Conservation (phyloP, 352 stramenopile genomes). For the Phytophthora pluvialis region DNA sequence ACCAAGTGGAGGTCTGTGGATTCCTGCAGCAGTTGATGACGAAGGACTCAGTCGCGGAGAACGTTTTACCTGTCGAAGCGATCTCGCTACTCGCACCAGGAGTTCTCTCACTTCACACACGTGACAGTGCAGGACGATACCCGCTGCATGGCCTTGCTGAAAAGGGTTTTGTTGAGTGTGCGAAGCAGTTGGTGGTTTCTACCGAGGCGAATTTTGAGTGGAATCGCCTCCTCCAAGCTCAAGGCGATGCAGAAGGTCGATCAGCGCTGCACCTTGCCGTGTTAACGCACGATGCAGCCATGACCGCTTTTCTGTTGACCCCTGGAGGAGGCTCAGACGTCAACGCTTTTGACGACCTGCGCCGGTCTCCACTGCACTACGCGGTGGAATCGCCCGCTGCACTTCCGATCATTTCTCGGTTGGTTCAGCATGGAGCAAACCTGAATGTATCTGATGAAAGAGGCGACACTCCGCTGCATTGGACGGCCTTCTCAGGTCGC, state of each 20-base stretch:
- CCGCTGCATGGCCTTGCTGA: conserved; percentile 56
- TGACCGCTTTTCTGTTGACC: conserved; percentile 42
- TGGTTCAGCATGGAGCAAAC: conserved; percentile 41
- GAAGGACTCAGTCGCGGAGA: conserved; percentile 22
- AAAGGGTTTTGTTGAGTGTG: conserved; percentile 61
- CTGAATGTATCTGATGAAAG: conserved; percentile 62
- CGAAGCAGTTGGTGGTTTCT: conserved; percentile 45
- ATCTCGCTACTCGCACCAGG: not conserved
- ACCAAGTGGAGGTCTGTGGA: conserved; percentile 65
- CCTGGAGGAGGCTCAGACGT: conserved; percentile 19
- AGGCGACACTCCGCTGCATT: conserved; percentile 77
- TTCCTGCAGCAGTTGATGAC: conserved; percentile 46
- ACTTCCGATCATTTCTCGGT: conserved; percentile 23
- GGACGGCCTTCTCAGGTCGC: conserved; percentile 60
- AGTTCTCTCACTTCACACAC: conserved; percentile 31
- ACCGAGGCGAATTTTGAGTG: conserved; percentile 20
- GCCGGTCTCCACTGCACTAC: conserved; percentile 48
- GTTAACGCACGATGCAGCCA: conserved; percentile 36
- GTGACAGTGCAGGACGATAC: conserved; percentile 38
- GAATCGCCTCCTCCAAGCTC: conserved; percentile 33
- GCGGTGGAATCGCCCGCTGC: conserved; percentile 44
- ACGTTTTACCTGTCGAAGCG: conserved; percentile 4
- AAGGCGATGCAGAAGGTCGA: conserved; percentile 35
- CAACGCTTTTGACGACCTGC: conserved; percentile 41
- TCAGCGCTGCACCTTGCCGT: conserved; percentile 55